Conservation (phyloP, 495 filamentous ascomycete genomes). For the Aspergillus diversus region DNA sequence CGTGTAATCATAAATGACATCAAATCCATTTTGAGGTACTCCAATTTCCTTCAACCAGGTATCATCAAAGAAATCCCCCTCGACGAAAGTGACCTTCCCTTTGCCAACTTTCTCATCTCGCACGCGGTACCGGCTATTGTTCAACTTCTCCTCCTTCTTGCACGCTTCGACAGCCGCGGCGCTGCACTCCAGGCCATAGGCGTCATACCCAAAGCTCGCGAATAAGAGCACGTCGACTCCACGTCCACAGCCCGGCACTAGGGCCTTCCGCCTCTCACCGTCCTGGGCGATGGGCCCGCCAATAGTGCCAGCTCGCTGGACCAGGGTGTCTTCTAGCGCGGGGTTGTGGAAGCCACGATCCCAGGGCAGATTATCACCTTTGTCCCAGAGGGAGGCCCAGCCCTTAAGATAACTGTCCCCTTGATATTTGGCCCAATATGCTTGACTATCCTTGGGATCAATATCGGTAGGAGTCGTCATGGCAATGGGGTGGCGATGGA, state of each 20-base stretch:
- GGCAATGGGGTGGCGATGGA: constrained; percentile 23
- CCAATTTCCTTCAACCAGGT: constrained; percentile 56
- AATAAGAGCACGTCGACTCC: constrained; percentile 76
- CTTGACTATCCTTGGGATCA: constrained; percentile 31
- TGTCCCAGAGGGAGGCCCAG: constrained; percentile 69
- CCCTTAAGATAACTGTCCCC: constrained; percentile 39
- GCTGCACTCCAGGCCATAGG: constrained; percentile 72
- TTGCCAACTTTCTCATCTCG: constrained; percentile 46
- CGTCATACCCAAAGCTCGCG: constrained; percentile 71
- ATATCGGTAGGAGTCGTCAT: constrained; percentile 32
- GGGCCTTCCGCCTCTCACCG: constrained; percentile 47
- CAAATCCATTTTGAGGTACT: constrained; percentile 59
- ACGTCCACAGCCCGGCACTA: constrained; percentile 75
- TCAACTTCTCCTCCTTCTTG: constrained; percentile 48
- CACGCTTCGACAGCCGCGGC: constrained; percentile 58
- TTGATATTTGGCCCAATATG: constrained; percentile 27
- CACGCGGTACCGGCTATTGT: constrained; percentile 48
- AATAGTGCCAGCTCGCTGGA: constrained; percentile 48
- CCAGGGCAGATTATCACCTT: constrained; percentile 66
- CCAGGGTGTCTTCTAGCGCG: constrained; percentile 67
- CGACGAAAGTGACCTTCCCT: constrained; percentile 62
- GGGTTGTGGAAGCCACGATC: constrained; percentile 67
- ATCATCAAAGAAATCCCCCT: constrained; percentile 74
- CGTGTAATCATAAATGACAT: constrained; percentile 85
- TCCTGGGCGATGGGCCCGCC: constrained; percentile 39